phyloP scores from a whole-genome alignment of 345 rosid species.

The Viola odorata region DNA sequence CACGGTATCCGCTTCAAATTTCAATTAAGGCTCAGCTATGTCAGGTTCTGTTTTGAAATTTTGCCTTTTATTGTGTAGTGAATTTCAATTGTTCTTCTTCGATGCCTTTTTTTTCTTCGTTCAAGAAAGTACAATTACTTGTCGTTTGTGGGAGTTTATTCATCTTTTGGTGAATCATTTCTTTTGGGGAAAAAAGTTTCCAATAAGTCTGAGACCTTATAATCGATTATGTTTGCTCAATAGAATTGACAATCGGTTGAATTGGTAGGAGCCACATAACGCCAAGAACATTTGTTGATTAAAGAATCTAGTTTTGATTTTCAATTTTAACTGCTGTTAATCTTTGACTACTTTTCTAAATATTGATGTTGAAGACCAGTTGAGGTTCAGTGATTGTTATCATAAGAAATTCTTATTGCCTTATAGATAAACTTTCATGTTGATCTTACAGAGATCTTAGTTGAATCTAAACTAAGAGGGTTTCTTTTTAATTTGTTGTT shows the following conservation, averaged over 20 bases:
- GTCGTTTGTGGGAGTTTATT: neutral
- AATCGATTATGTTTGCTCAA: neutral
- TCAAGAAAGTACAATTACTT: neutral
- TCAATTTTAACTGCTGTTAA: no score
- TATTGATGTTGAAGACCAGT: neutral
- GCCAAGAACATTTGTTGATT: no score
- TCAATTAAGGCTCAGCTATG: slow-evolving; percentile 57
- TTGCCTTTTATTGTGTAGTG: neutral
- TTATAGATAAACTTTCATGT: neutral
- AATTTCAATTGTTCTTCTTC: neutral
- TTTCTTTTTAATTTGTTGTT: neutral
- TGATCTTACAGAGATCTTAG: neutral
- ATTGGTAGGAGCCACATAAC: no score
- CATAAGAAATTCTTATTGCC: neutral
- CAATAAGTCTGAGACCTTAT: neutral
- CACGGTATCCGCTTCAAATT: slow-evolving; percentile 16
- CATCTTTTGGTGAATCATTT: neutral
- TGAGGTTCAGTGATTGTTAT: neutral
- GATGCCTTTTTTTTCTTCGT: neutral
- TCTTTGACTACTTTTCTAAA: neutral
- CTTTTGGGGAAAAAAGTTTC: neutral
- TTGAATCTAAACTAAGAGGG: neutral
- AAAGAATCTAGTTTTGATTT: no score
- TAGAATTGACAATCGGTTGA: no score
- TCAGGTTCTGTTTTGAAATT: neutral